Evolutionary conservation across 768 basidiomycete species (phyloP), one percentile per base, ranked within the genome.

Genomic region (Auricularia sp.): DNA sequence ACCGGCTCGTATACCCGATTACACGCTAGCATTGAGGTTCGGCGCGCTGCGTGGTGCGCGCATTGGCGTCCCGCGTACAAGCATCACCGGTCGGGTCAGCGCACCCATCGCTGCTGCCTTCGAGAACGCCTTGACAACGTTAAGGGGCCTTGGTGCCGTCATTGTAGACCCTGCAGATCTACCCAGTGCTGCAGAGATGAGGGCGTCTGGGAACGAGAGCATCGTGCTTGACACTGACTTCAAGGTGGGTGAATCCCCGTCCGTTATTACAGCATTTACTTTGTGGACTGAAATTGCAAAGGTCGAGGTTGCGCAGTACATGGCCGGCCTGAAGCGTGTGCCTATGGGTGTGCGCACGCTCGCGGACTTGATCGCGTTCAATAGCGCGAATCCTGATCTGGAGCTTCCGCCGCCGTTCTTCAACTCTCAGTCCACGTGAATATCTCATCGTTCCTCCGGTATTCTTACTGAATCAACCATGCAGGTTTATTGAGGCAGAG

Each of bases 161-260:
- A 75, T 88, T 3, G 76, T 87, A 6, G 86, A 88, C 68, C 84
- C 85, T 0, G 83, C 84, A 1, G 83, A 87, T 65, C 72, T 88
- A 2, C 67, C 43, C 64, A 77, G 79, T 0, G 66, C 70, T 1
- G 75, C 75, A 12, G 80, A 75, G 61, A 70, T 71, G 7, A n/a
- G 11, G 29, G 39, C 16, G 39, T 36, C 36, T 16, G 34, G 61
- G 36, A 39, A 34, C 35, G 34, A 62, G 34, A 36, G 23, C 34
- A 51, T 42, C 62, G 21, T 63, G 51, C 62, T 63, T 53, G 14
- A 51, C 62, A 51, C 47, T 11, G 47, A 51, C 21, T 51, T 51
- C 47, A 51, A 51, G 47, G 47, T 51, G 47, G 29, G 29, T 29
- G 29, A 29, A 29, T 29, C 29, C 29, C 29, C 29, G 29, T 29